A percentile compares a stretch with the other conserved stretches of the same genome.
Conservation (phyloP, 2,329 filamentous ascomycete genomes). For the Coniochaeta sp. region DNA sequence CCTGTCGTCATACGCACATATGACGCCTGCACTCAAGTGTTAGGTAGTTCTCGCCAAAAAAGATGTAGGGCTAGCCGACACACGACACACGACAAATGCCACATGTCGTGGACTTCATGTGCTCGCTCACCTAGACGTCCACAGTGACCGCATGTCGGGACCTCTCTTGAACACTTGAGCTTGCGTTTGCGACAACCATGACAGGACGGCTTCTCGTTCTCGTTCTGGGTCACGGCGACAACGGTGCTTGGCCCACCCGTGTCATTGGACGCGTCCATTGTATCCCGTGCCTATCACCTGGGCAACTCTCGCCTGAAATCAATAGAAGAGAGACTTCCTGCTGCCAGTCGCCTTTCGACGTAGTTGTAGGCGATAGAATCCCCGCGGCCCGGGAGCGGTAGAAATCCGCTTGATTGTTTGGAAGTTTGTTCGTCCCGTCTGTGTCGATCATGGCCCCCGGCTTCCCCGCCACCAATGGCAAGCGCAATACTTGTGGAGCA, state of each 20-base stretch:
- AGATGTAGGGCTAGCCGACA: background rate
- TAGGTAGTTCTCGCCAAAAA: background rate
- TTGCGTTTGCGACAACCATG: conserved; percentile 6
- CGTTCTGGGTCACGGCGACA: background rate
- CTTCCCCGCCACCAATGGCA: background rate
- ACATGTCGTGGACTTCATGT: background rate
- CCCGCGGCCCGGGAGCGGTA: background rate
- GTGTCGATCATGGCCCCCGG: too few relatives aligned
- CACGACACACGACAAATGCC: background rate
- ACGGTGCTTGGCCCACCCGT: background rate
- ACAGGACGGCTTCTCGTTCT: conserved; percentile 3
- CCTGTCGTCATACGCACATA: conserved; percentile 3
- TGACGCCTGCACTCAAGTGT: background rate
- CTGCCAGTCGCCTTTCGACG: background rate
- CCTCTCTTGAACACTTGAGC: conserved; percentile 5
- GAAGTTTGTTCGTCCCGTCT: too few relatives aligned
- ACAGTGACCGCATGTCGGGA: conserved; percentile 5
- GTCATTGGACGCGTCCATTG: background rate
- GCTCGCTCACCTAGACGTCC: conserved; percentile 1
- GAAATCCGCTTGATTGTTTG: background rate
- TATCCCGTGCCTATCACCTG: too few relatives aligned
- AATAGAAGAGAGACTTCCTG: background rate
- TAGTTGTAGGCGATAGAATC: background rate
- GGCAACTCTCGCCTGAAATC: too few relatives aligned
- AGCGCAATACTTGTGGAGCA: too few relatives aligned